These are phyloP conservation scores for Rhizopus arrhizus DNA, from an alignment of 371 early-diverging fungal genomes.

Conservation along the genomic window DNA sequence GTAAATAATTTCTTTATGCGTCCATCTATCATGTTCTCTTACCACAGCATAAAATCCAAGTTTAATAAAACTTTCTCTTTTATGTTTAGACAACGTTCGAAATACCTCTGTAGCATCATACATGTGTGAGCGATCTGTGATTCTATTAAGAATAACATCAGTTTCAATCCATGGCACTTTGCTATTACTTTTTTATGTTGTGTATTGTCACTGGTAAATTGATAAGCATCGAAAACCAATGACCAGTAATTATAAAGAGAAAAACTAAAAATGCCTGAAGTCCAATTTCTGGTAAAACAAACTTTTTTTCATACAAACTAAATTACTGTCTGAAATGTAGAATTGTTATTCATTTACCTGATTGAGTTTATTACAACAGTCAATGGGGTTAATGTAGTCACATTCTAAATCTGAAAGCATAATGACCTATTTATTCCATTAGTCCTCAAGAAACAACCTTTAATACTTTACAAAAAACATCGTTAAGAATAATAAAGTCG, in stretches of 20 bases:
- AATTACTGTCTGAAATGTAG: not conserved
- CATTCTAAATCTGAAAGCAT: slow-evolving; percentile 90
- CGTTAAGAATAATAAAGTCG: slow-evolving; percentile 86
- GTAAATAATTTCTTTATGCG: not conserved
- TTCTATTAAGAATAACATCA: slow-evolving; percentile 42
- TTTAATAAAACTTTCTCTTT: slow-evolving; percentile 90
- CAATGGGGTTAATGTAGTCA: slow-evolving; percentile 97
- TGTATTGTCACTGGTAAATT: slow-evolving; percentile 82
- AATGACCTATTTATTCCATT: slow-evolving; percentile 62
- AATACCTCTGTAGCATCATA: slow-evolving; percentile 95
- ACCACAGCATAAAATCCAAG: slow-evolving; percentile 85
- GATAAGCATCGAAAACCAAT: slow-evolving; percentile 80
- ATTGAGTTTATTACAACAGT: slow-evolving; percentile 90
- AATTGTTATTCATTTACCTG: slow-evolving; percentile 56
- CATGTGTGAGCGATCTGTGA: slow-evolving; percentile 76
- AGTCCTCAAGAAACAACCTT: not conserved
- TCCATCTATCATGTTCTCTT: slow-evolving; percentile 15
- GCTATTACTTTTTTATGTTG: slow-evolving; percentile 73
- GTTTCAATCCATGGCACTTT: not conserved
- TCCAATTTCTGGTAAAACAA: slow-evolving; percentile 87
- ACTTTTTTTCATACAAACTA: slow-evolving; percentile 48
- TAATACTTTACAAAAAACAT: slow-evolving; percentile 25
- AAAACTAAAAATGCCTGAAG: slow-evolving; percentile 75
- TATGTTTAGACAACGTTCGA: slow-evolving; percentile 81
- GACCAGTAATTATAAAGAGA: slow-evolving; percentile 78